Conservation (phyloP, 306 rosid species). For the Dryas alaskensis region DNA sequence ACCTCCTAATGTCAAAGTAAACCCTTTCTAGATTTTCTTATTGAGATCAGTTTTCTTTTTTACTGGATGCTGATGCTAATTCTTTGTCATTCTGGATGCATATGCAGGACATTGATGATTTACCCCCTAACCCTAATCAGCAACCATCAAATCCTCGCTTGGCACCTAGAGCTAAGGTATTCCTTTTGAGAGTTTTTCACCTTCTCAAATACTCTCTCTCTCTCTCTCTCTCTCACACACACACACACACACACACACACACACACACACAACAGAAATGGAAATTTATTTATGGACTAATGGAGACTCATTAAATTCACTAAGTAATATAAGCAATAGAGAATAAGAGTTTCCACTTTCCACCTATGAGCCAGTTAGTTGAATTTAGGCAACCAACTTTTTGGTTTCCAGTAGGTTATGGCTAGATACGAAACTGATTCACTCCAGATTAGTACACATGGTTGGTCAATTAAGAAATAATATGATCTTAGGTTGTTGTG, state of each 20-base stretch:
- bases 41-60: conserved; percentile 18
- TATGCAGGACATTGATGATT: conserved; percentile 70
- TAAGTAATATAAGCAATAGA: conserved; percentile 2
- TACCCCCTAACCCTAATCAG: conserved; percentile 70
- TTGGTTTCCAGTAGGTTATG: background rate
- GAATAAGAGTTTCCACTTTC: background rate
- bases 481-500: background rate
- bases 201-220: background rate
- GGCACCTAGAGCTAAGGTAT: conserved; percentile 66
- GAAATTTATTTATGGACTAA: background rate
- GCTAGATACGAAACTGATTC: background rate
- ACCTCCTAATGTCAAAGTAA: conserved; percentile 81
- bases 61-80: conserved; percentile 20
- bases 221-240: background rate
- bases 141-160: conserved; percentile 69
- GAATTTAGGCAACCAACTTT: background rate
- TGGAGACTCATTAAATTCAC: background rate
- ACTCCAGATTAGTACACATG: background rate
- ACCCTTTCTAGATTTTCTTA: conserved; percentile 10
- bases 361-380: background rate
- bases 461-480: background rate
- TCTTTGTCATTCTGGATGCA: conserved; percentile 28
- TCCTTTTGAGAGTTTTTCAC: conserved; percentile 4
- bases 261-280: background rate
- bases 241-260: too few species aligned